Percentiles rank a stretch among this genome's conserved stretches.
These are phyloP conservation scores for Ecytonucleospora hepatopenaei DNA, from an alignment of 371 early-diverging fungal species.

Conservation along the genomic window DNA sequence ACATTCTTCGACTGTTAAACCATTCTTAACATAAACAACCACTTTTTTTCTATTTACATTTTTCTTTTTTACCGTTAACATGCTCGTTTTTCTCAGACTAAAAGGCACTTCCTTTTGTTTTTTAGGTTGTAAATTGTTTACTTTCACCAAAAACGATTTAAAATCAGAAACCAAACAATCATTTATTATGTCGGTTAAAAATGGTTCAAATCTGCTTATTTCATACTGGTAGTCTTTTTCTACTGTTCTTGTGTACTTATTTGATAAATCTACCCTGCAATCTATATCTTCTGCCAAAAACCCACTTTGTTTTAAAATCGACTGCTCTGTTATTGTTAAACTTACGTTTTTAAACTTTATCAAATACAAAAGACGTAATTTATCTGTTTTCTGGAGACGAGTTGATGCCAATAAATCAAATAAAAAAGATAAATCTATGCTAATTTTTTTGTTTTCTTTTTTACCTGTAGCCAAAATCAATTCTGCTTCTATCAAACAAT, in stretches of 20 bases:
- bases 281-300: conserved; percentile 34
- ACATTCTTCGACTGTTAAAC: conserved; percentile 42
- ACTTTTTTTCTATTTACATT: conserved; percentile 10
- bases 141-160: background rate
- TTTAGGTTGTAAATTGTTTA: background rate
- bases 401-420: conserved; percentile 30
- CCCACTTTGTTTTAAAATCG: conserved; percentile 16
- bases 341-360: conserved; percentile 21
- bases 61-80: conserved; percentile 5
- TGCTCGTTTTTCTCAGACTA: conserved; percentile 3
- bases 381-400: conserved; percentile 40
- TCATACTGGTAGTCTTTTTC: conserved; percentile 30
- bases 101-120: background rate
- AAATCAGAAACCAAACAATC: conserved; percentile 19
- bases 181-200: conserved; percentile 38
- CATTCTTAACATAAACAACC: conserved; percentile 26
- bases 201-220: conserved; percentile 49
- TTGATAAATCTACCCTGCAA: conserved; percentile 8
- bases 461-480: conserved; percentile 47
- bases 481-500: conserved; percentile 40
- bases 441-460: conserved; percentile 35
- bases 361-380: conserved; percentile 44
- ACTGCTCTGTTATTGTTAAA: conserved; percentile 29
- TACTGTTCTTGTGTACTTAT: conserved; percentile 5
- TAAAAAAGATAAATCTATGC: conserved; percentile 22